Evolutionary conservation across 306 rosid species (phyloP), one percentile per base, ranked within the genome.

Genomic region (Prinsepia uniflora): DNA sequence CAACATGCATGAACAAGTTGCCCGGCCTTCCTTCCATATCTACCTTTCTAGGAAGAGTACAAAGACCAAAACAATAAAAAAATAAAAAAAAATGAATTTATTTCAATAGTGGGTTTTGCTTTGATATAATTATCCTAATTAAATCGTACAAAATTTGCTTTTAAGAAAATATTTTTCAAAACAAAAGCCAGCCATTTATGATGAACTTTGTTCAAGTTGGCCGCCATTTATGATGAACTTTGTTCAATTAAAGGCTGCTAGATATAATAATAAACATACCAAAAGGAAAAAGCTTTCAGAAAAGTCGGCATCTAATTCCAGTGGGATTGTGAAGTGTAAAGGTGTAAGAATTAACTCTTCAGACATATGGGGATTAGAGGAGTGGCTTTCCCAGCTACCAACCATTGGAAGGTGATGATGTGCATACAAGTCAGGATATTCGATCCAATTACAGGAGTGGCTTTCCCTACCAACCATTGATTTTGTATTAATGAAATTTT

Each of bases 201-300:
- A 60, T 54, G 7, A 20, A 69, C n/a, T 54, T 13, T 53, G 63
- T 12, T 56, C 65, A 55, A 41, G 53, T 55, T 19, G 65, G 10
- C 9, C 8, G 50, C 65, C 54, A 22, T 43, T 42, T 55, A 1
- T 36, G 47, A 60, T 54, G 7, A 20, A 69, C n/a, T 54, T 13
- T 53, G 63, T 12, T 56, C 65, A 55, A 41, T 42, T 55, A 12
- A 42, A 7, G 52, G 73, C 63, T 54, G 63, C 73, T 69, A 20
- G 54, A 13, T 18, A 41, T 24, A 46, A 47, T 46, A 18, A 11
- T 66, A 49, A 66, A 41, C 40, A 19, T 67, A 49, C 8, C 11
- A 56, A 56, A 56, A 56, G 19, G 39, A 20, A 56, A 52, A 52
- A 41, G 15, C 40, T 68, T 18, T 40, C 11, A 7, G 1, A 53